phyloP scores from a whole-genome alignment of 2,329 filamentous ascomycete species.

The Tolypocladium nubicola region DNA sequence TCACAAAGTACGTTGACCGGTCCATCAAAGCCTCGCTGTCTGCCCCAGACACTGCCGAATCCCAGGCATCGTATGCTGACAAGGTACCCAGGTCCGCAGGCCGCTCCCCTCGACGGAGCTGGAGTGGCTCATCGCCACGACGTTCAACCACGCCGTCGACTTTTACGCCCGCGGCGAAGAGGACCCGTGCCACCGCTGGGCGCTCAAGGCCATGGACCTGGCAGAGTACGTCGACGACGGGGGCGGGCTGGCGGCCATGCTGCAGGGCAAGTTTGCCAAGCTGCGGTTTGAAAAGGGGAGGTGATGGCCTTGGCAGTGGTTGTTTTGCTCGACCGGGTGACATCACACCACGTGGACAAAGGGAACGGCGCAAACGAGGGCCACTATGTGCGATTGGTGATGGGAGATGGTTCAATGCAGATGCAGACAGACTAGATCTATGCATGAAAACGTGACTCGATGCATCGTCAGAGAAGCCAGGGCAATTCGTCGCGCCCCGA shows the following conservation, averaged over 20 bases:
- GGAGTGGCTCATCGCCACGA: slow-evolving; percentile 62
- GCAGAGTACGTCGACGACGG: slow-evolving; percentile 48
- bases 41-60: not conserved
- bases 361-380: too few species aligned
- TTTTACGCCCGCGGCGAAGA: slow-evolving; percentile 47
- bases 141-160: slow-evolving; percentile 63
- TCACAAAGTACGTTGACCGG: slow-evolving; percentile 25
- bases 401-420: not conserved
- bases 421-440: not conserved
- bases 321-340: not conserved
- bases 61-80: not conserved
- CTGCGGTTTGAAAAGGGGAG: slow-evolving; percentile 17
- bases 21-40: not conserved
- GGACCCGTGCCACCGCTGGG: slow-evolving; percentile 48
- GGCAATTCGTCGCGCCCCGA: not conserved
- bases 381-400: not conserved
- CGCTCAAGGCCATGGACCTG: slow-evolving; percentile 49
- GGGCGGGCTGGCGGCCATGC: slow-evolving; percentile 29
- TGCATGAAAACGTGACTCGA: not conserved
- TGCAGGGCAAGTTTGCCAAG: slow-evolving; percentile 34
- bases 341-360: not conserved
- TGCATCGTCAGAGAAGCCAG: not conserved
- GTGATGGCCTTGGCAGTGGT: not conserved
- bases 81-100: slow-evolving; percentile 20
- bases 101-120: slow-evolving; percentile 57